These are phyloP conservation scores for Chalciporus sphaerocephalus DNA, from an alignment of 768 basidiomycete species.

Conservation along the genomic window DNA sequence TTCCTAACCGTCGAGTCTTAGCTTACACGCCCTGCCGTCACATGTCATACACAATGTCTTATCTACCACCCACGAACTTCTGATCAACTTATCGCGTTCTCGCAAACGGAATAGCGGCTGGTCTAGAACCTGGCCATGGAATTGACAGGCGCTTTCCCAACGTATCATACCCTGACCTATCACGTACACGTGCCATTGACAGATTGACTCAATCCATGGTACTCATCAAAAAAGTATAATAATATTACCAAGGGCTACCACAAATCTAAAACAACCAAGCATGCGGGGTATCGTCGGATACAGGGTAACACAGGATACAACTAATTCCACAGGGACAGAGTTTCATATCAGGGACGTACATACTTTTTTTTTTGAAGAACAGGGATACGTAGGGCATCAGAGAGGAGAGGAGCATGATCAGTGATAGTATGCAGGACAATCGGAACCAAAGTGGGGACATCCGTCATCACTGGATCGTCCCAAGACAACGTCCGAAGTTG, in stretches of 20 bases:
- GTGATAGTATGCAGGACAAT: conserved; percentile 34
- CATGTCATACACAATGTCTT: too few species aligned
- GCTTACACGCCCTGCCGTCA: neutral
- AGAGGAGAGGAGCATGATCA: conserved; percentile 8
- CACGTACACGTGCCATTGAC: neutral
- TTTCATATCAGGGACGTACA: conserved; percentile 12
- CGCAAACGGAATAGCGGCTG: neutral
- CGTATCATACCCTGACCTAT: too few species aligned
- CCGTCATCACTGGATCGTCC: conserved; percentile 33
- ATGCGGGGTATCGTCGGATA: conserved; percentile 21
- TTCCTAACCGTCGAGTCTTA: neutral
- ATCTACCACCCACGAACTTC: neutral
- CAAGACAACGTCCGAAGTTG: conserved; percentile 29
- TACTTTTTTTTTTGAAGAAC: too few species aligned
- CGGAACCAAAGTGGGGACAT: conserved; percentile 45
- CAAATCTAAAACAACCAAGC: conserved; percentile 1
- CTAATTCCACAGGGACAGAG: conserved; percentile 11
- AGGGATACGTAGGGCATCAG: neutral
- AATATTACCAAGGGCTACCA: neutral
- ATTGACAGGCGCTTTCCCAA: neutral
- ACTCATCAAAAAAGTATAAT: neutral
- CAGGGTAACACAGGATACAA: conserved; percentile 21
- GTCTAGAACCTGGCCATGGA: neutral
- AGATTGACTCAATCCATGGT: neutral
- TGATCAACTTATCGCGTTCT: neutral